Percentiles rank a stretch among this genome's conserved stretches.
Conservation (phyloP, 2,329 filamentous ascomycete species). For the Phialophora verrucosa region DNA sequence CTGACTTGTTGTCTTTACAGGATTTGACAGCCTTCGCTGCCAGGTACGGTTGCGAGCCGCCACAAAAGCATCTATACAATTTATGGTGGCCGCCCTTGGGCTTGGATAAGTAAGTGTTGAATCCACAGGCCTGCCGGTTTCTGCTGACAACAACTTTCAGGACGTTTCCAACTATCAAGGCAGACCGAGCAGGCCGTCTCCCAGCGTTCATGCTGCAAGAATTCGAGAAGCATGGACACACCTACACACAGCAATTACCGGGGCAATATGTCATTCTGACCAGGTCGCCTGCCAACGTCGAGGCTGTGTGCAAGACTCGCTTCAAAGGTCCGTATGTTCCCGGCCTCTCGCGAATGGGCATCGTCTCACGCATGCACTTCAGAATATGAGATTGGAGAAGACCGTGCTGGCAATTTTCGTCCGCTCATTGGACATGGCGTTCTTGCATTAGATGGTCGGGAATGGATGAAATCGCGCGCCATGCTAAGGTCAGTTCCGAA, state of each 20-base stretch:
- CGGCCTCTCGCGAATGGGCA: no score
- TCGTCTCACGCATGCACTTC: background rate
- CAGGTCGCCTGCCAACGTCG: conserved; percentile 20
- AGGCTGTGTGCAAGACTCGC: conserved; percentile 20
- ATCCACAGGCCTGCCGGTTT: background rate
- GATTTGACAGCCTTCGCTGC: conserved; percentile 19
- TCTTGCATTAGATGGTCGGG: conserved; percentile 19
- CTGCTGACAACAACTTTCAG: conserved; percentile 39
- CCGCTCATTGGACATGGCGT: conserved; percentile 22
- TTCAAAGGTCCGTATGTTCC: conserved; percentile 18
- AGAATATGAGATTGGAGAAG: conserved; percentile 23
- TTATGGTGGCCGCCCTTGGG: conserved; percentile 21
- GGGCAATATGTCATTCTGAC: conserved; percentile 22
- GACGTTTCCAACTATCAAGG: conserved; percentile 24
- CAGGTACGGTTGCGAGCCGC: conserved; percentile 54
- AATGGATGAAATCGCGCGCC: conserved; percentile 20
- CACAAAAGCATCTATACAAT: conserved; percentile 54
- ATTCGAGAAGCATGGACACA: conserved; percentile 26
- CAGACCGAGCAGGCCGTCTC: conserved; percentile 25
- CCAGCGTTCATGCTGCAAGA: conserved; percentile 26
- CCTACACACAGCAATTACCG: conserved; percentile 20
- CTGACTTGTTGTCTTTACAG: conserved; percentile 4
- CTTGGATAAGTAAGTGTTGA: conserved; percentile 18
- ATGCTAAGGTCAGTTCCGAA: conserved; percentile 20
- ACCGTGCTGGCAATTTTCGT: conserved; percentile 15